phyloP scores from a whole-genome alignment of 164 flowering plant genomes.

The Annona cherimola region DNA sequence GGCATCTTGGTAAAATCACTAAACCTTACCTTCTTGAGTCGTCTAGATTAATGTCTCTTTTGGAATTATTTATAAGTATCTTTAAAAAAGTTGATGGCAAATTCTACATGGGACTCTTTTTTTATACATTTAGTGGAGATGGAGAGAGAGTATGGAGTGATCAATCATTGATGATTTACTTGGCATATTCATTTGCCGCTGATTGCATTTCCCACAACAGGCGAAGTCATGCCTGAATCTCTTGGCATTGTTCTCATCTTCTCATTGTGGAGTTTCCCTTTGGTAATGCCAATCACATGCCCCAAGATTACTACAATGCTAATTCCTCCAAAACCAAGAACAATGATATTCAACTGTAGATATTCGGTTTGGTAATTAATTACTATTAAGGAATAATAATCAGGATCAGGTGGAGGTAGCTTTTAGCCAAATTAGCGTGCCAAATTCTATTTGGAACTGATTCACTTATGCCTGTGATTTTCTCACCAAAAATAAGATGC shows the following conservation, averaged over 20 bases:
- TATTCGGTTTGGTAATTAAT: too few relatives aligned
- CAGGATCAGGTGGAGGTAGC: too few relatives aligned
- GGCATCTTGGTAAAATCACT: conserved; percentile 5
- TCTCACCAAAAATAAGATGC: neutral
- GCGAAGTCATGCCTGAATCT: conserved; percentile 68
- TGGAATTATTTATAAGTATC: too few relatives aligned
- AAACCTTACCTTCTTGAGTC: neutral
- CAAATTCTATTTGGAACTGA: neutral
- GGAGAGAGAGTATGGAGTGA: neutral
- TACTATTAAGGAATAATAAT: too few relatives aligned
- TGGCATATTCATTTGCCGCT: conserved; percentile 45
- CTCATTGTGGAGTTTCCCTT: conserved; percentile 78
- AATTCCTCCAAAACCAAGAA: too few relatives aligned
- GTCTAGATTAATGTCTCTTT: conserved; percentile 10
- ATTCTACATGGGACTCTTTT: neutral
- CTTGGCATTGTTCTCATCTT: conserved; percentile 72
- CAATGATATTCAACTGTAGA: too few relatives aligned
- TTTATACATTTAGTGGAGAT: too few relatives aligned
- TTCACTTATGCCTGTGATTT: neutral
- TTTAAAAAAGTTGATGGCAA: too few relatives aligned
- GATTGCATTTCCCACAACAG: conserved; percentile 64
- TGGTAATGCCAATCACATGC: conserved; percentile 26
- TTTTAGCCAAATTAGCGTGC: too few relatives aligned
- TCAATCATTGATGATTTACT: neutral
- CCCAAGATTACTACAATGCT: neutral